A percentile compares a stretch with the other conserved stretches of the same genome.
phyloP scores from a whole-genome alignment of 2,329 filamentous ascomycete species.

The Pestalotiopsis sp. region DNA sequence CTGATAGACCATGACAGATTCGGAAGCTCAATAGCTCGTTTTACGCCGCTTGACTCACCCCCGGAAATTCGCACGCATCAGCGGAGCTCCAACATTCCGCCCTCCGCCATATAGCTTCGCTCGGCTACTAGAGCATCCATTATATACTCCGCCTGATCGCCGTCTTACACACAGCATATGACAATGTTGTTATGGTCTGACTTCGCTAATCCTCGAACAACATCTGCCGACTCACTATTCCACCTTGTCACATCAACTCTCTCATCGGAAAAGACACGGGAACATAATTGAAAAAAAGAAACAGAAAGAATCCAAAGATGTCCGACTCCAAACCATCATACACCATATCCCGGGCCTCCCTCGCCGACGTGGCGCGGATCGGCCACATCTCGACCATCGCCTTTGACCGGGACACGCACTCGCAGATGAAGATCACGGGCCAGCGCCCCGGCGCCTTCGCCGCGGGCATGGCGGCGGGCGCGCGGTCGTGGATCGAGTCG shows the following conservation, averaged over 20 bases:
- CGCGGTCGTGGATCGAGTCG: slow-evolving; percentile 24
- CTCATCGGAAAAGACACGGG: not conserved
- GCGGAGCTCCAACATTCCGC: not conserved
- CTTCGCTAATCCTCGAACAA: not conserved
- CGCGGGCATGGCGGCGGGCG: slow-evolving; percentile 22
- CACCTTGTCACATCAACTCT: not conserved
- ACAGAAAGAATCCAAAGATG: not conserved
- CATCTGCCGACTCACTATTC: not conserved
- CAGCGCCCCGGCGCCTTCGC: slow-evolving; percentile 30
- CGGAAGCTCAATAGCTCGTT: not conserved
- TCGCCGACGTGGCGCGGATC: slow-evolving; percentile 33
- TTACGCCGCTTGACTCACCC: not conserved
- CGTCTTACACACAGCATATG: not conserved
- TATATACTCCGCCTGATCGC: not conserved
- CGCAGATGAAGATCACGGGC: slow-evolving; percentile 35
- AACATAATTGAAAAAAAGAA: too few relatives aligned
- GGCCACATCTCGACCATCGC: slow-evolving; percentile 30
- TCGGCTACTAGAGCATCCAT: not conserved
- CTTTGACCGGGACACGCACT: slow-evolving; percentile 34
- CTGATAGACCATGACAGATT: not conserved
- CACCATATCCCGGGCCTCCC: slow-evolving; percentile 23
- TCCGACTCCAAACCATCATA: slow-evolving; percentile 14
- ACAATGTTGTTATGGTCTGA: not conserved
- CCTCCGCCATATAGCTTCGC: not conserved
- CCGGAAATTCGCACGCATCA: not conserved